A percentile compares a stretch with the other conserved stretches of the same genome.
Evolutionary conservation across 768 basidiomycete species (phyloP).

Genomic region (Podaxis sp.): DNA sequence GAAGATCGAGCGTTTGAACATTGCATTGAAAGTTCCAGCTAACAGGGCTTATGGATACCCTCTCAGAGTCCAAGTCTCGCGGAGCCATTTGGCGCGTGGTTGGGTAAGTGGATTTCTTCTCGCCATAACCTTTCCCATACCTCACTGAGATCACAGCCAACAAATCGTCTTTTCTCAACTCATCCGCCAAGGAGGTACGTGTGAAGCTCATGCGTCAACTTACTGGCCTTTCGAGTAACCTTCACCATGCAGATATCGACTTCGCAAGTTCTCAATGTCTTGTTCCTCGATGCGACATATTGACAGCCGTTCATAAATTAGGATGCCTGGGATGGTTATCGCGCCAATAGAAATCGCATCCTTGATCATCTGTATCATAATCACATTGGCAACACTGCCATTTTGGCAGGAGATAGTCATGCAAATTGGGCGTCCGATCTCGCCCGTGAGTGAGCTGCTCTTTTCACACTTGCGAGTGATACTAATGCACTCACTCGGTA

Average conservation of each 20-base stretch:
- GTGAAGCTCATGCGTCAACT: neutral
- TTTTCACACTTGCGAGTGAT: neutral
- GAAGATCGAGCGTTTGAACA: neutral
- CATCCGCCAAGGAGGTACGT: slow-evolving; percentile 15
- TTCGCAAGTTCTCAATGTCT: neutral
- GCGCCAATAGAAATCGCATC: slow-evolving; percentile 50
- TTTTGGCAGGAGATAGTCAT: slow-evolving; percentile 63
- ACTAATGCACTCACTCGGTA: slow-evolving; percentile 15
- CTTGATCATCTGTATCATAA: slow-evolving; percentile 43
- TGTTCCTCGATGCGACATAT: neutral
- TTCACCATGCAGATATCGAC: neutral
- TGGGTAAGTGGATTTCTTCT: slow-evolving; percentile 30
- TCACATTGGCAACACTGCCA: slow-evolving; percentile 50
- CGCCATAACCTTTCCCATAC: neutral
- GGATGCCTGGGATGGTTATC: slow-evolving; percentile 63
- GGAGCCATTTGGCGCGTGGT: slow-evolving; percentile 55
- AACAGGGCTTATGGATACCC: slow-evolving; percentile 44
- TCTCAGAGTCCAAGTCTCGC: slow-evolving; percentile 42
- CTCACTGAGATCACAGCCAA: slow-evolving; percentile 32
- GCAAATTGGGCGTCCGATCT: slow-evolving; percentile 63
- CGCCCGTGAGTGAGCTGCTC: slow-evolving; percentile 27
- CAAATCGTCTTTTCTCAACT: slow-evolving; percentile 57
- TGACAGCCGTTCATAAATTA: slow-evolving; percentile 23
- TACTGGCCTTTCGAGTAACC: neutral
- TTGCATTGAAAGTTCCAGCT: neutral